Evolutionary conservation across 495 filamentous ascomycete genomes (phyloP).

Genomic region (Aspergillus sparsus): DNA sequence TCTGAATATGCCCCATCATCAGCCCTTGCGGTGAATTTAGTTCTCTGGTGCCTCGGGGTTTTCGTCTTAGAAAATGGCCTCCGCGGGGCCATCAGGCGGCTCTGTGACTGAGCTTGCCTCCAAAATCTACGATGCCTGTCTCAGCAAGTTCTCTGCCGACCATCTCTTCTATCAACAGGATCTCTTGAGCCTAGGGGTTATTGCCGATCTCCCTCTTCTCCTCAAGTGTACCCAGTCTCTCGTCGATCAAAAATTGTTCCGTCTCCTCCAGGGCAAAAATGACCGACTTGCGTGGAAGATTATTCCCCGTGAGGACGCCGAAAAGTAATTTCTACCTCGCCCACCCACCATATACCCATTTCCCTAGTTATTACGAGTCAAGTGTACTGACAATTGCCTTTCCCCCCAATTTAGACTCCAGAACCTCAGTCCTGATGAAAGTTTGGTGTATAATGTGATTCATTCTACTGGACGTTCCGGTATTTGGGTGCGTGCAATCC

Average conservation of each 20-base stretch:
- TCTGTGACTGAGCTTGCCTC: constrained; percentile 42
- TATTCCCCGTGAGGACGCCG: constrained; percentile 66
- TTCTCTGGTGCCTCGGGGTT: constrained; percentile 21
- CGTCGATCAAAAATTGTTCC: constrained; percentile 67
- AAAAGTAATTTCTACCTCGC: constrained; percentile 54
- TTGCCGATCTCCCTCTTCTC: constrained; percentile 61
- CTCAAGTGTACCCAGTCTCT: constrained; percentile 62
- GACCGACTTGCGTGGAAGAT: constrained; percentile 64
- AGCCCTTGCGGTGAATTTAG: constrained; percentile 27
- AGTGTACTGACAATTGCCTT: constrained; percentile 4
- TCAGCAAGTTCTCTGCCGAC: constrained; percentile 43
- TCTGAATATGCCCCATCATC: constrained; percentile 36
- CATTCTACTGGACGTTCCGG: constrained; percentile 78
- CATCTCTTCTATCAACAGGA: constrained; percentile 68
- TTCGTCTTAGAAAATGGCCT: constrained; percentile 31
- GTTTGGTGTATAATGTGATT: constrained; percentile 80
- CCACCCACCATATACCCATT: neutral
- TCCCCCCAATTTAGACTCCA: constrained; percentile 56
- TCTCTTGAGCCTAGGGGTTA: constrained; percentile 58
- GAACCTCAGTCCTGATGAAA: constrained; percentile 66
- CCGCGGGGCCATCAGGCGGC: constrained; percentile 35
- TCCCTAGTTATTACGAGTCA: neutral
- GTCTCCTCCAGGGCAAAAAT: constrained; percentile 54
- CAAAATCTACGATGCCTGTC: constrained; percentile 48
- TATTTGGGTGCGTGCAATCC: constrained; percentile 83